These are phyloP conservation scores for Tritrichomonas musculus DNA, from an alignment of 208 protist species.

Conservation along the genomic window DNA sequence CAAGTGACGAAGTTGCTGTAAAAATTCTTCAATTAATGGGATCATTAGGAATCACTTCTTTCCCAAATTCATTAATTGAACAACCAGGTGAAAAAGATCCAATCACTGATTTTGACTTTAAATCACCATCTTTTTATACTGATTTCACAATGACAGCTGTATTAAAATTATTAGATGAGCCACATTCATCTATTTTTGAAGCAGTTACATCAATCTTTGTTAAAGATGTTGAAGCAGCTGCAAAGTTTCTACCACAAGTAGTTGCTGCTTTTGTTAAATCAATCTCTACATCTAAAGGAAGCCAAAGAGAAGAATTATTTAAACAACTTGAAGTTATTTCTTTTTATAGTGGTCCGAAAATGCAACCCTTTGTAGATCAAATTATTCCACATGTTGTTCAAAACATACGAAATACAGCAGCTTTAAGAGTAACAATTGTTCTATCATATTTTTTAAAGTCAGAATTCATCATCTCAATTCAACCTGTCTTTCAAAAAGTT, in stretches of 20 bases:
- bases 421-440: neutral
- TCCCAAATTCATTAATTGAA: neutral
- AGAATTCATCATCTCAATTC: neutral
- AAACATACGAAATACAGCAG: neutral
- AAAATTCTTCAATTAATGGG: neutral
- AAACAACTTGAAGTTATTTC: conserved; percentile 1
- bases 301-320: neutral
- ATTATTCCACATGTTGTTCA: neutral
- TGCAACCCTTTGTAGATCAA: neutral
- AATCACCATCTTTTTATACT: neutral
- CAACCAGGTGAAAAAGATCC: neutral
- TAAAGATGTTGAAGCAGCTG: neutral
- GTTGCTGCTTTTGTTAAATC: neutral
- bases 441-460: neutral
- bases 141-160: neutral
- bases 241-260: neutral
- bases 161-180: neutral
- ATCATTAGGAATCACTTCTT: neutral
- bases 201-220: neutral
- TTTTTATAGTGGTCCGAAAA: no score
- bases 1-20: neutral
- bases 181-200: neutral
- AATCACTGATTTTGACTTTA: neutral
- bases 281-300: neutral
- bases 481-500: neutral